phyloP scores from a whole-genome alignment of 768 basidiomycete genomes.

The Termitomyces titanicus region DNA sequence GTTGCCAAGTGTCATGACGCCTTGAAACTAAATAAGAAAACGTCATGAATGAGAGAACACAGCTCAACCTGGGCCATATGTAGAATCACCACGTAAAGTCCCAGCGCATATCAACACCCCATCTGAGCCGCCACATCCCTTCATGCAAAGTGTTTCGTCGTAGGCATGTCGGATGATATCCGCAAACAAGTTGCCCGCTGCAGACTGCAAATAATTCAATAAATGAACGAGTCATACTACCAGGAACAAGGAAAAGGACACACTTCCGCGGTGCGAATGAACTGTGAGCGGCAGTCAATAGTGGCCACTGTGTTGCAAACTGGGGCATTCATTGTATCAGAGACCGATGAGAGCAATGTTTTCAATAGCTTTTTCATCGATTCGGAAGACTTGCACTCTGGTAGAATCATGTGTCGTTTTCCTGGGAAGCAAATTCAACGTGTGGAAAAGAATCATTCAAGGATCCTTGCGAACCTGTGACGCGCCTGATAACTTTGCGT shows the following conservation, averaged over 20 bases:
- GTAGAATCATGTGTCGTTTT: constrained; percentile 58
- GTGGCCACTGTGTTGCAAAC: constrained; percentile 67
- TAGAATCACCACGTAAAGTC: constrained; percentile 80
- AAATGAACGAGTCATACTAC: background rate
- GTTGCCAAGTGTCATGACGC: constrained; percentile 77
- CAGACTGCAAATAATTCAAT: constrained; percentile 42
- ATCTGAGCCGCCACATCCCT: constrained; percentile 65
- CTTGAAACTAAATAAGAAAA: constrained; percentile 27
- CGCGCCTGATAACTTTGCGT: constrained; percentile 54
- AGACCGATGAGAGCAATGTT: constrained; percentile 64
- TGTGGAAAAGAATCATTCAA: background rate
- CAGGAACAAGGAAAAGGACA: background rate
- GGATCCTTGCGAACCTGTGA: constrained; percentile 45
- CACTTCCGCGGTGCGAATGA: constrained; percentile 74
- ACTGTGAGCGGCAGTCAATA: constrained; percentile 72
- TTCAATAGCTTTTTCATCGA: constrained; percentile 56
- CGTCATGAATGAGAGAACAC: background rate
- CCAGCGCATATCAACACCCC: constrained; percentile 82
- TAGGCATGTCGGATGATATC: constrained; percentile 84
- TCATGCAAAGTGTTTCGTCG: constrained; percentile 60
- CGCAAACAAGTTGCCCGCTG: constrained; percentile 78
- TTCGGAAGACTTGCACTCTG: constrained; percentile 53
- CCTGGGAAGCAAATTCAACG: constrained; percentile 35
- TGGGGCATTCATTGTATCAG: constrained; percentile 65
- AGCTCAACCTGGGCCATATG: constrained; percentile 73